Conservation (phyloP, 1,139 yeast species). For the Pichia sp. region DNA sequence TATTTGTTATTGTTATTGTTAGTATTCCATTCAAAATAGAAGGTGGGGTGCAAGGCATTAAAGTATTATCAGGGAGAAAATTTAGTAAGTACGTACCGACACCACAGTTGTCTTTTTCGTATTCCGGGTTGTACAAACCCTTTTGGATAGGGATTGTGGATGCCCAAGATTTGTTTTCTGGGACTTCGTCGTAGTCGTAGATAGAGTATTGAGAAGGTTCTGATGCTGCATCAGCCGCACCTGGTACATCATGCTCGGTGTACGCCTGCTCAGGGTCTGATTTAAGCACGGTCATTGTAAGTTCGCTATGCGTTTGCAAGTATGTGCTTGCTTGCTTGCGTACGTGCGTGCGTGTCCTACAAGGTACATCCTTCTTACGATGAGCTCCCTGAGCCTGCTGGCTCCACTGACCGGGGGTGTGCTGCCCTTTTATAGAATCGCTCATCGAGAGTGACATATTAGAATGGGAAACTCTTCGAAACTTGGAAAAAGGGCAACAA, state of each 20-base stretch:
- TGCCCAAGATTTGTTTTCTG: slow-evolving; percentile 88
- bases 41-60: background rate
- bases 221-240: background rate
- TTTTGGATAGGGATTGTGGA: slow-evolving; percentile 77
- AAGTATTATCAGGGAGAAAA: background rate
- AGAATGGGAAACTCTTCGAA: no score
- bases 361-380: no score
- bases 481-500: no score
- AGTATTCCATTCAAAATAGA: slow-evolving; percentile 1
- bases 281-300: slow-evolving; percentile 16
- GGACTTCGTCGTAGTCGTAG: slow-evolving; percentile 66
- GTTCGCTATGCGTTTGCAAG: background rate
- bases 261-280: slow-evolving; percentile 23
- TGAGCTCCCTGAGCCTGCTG: no score
- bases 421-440: background rate
- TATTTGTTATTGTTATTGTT: slow-evolving; percentile 1
- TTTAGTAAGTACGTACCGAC: slow-evolving; percentile 40
- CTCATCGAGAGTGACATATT: no score
- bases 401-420: no score
- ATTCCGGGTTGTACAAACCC: slow-evolving; percentile 90
- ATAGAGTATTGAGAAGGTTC: slow-evolving; percentile 18
- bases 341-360: no score
- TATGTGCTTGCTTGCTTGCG: no score
- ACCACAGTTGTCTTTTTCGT: slow-evolving; percentile 97
- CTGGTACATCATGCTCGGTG: no score